A percentile compares a stretch with the other conserved stretches of the same genome.
Conservation (phyloP, 768 basidiomycete species). For the Mycena polygramma region DNA sequence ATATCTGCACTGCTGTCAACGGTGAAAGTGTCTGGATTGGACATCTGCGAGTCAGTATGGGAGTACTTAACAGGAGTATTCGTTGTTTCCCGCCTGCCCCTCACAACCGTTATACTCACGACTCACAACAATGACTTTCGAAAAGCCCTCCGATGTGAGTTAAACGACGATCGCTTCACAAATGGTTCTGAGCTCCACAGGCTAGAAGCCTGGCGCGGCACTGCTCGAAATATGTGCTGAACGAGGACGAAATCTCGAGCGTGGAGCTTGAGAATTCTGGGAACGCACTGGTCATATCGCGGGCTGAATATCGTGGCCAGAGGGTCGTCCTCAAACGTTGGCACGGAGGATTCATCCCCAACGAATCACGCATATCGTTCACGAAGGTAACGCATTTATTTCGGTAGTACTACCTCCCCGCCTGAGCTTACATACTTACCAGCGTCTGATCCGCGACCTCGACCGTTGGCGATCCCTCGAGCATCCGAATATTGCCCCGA, state of each 20-base stretch:
- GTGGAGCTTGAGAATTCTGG: slow-evolving; percentile 21
- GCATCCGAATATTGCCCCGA: slow-evolving; percentile 33
- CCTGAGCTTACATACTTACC: too few relatives aligned
- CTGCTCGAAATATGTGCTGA: slow-evolving; percentile 30
- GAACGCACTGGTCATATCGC: slow-evolving; percentile 25
- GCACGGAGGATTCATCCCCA: slow-evolving; percentile 29
- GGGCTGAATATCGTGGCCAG: slow-evolving; percentile 18
- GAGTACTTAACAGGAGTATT: slow-evolving; percentile 23
- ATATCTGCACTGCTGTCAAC: too few relatives aligned
- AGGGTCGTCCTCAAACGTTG: slow-evolving; percentile 32
- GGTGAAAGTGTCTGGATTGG: too few relatives aligned
- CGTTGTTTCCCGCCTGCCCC: slow-evolving; percentile 4
- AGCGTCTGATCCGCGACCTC: slow-evolving; percentile 34
- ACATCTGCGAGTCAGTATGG: too few relatives aligned
- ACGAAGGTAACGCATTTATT: slow-evolving; percentile 21
- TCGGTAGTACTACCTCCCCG: background rate
- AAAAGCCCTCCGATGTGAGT: slow-evolving; percentile 27
- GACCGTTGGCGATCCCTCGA: slow-evolving; percentile 31
- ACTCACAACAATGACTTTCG: slow-evolving; percentile 31
- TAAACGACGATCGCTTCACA: background rate
- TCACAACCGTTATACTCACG: slow-evolving; percentile 19
- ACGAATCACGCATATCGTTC: slow-evolving; percentile 17
- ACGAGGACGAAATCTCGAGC: slow-evolving; percentile 2
- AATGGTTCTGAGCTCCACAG: slow-evolving; percentile 1
- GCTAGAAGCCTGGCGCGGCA: slow-evolving; percentile 29